A percentile compares a stretch with the other conserved stretches of the same genome.
Conservation (phyloP, 768 basidiomycete genomes). For the Tulasnella sp. region DNA sequence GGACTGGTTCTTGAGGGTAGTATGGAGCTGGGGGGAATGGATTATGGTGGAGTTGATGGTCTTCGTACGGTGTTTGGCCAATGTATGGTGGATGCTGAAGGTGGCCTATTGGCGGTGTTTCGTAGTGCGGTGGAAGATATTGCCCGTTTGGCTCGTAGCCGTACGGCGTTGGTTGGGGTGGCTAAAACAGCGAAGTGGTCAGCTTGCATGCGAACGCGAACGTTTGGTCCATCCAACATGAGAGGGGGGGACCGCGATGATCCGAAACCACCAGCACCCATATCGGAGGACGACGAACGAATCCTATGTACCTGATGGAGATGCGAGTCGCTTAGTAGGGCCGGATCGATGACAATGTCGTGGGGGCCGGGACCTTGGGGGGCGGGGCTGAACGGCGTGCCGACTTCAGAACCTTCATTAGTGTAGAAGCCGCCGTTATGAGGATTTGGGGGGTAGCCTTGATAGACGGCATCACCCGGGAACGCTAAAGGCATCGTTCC, state of each 20-base stretch:
- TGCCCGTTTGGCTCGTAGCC: background rate
- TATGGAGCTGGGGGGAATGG: conserved; percentile 8
- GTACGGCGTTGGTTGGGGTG: background rate
- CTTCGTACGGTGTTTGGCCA: conserved; percentile 1
- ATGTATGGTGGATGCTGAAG: background rate
- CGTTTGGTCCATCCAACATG: background rate
- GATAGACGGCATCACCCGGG: conserved; percentile 21
- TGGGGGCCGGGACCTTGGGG: background rate
- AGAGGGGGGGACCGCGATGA: background rate
- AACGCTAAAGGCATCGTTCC: conserved; percentile 26
- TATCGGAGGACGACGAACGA: background rate
- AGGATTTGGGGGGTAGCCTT: conserved; percentile 1
- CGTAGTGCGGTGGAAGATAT: background rate
- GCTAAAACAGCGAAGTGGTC: background rate
- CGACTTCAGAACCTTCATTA: conserved; percentile 19
- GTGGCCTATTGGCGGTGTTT: conserved; percentile 3
- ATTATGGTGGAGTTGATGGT: background rate
- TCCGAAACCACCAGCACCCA: background rate
- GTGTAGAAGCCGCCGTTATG: conserved; percentile 7
- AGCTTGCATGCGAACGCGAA: conserved; percentile 7
- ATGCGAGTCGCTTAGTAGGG: conserved; percentile 37
- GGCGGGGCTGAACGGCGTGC: conserved; percentile 25
- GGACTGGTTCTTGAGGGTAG: background rate
- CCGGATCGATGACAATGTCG: conserved; percentile 49
- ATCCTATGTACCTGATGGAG: conserved; percentile 5